Evolutionary conservation across 1,139 yeast genomes (phyloP), one percentile per base, ranked within the genome.

Genomic region (Hyphopichia khmerensis): DNA sequence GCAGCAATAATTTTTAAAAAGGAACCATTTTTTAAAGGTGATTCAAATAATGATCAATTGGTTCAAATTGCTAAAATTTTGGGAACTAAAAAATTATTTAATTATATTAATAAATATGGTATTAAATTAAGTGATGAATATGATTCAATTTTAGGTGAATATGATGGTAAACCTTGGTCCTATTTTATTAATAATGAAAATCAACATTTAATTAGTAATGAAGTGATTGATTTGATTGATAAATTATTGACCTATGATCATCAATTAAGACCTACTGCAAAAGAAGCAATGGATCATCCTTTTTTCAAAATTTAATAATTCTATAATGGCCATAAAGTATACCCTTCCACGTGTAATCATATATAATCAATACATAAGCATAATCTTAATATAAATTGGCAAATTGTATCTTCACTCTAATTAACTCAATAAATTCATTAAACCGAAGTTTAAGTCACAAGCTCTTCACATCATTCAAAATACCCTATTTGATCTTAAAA

Each of bases 11-110:
- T 85, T 31, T 85, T 86, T 65, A 82, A 82, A 52, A 82, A 79
- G 53, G 95, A 86, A 52, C 93, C 93, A 9, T 82, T 86, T 45
- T 86, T 86, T 67, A 79, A 86, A 48, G 95, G 95, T 8, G 84
- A 82, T 48, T 82, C 89, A 15, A 86, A 86, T 57, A 83, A 84
- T 33, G 93, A 86, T 61, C 95, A 86, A 58, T 66, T 86, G 53
- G 90, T 86, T 8, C 89, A 85, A 60, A 86, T 86, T 48, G 88
- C 87, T 10, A 79, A 84, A 53, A 85, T 86, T 2, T 69, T 86
- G 53, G 95, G 95, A 4, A 84, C 95, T 0, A 83, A 82, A 47
- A 83, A 80, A 48, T 69, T 86, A 48, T 67, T 77, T 65, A 66
- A 67, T 31, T 86, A 86, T 57, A 71, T 82, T 43, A 60, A 70